Evolutionary conservation across 2,329 filamentous ascomycete genomes (phyloP).

Genomic region (Talaromyces verruculosus): DNA sequence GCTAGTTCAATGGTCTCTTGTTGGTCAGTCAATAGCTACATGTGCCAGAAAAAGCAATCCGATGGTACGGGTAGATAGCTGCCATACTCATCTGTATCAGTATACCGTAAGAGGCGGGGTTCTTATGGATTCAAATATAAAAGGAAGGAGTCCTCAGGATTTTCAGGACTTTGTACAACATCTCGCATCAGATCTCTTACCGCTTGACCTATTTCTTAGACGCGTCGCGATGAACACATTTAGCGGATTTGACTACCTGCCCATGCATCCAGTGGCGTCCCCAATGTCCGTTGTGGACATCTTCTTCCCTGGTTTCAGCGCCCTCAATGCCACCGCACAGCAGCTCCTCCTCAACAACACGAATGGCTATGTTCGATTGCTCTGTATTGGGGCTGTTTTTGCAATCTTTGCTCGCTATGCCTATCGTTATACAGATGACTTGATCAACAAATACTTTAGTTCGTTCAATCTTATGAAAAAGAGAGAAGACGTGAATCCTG

Average conservation of each 20-base stretch:
- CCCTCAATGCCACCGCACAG: constrained; percentile 23
- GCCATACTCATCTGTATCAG: too few species aligned
- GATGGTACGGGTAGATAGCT: too few species aligned
- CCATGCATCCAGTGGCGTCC: constrained; percentile 7
- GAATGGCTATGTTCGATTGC: background rate
- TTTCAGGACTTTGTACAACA: too few species aligned
- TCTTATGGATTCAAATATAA: too few species aligned
- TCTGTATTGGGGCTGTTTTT: background rate
- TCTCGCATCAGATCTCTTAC: too few species aligned
- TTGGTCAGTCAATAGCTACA: too few species aligned
- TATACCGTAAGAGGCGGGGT: too few species aligned
- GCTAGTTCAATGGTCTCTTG: too few species aligned
- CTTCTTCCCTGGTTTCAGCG: constrained; percentile 26
- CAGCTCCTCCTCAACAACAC: constrained; percentile 8
- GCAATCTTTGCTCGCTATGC: background rate
- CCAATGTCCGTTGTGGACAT: constrained; percentile 26
- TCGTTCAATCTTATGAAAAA: background rate
- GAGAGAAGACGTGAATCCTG: background rate
- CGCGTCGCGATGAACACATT: constrained; percentile 20
- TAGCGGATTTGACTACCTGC: background rate
- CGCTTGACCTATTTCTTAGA: too few species aligned
- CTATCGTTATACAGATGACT: background rate
- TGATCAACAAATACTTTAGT: background rate
- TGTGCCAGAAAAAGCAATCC: too few species aligned
- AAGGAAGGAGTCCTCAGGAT: too few species aligned